Percentiles rank a stretch among this genome's conserved stretches.
Evolutionary conservation across 106 monocot genomes (phyloP).

Genomic region (Dendrobium officinale): DNA sequence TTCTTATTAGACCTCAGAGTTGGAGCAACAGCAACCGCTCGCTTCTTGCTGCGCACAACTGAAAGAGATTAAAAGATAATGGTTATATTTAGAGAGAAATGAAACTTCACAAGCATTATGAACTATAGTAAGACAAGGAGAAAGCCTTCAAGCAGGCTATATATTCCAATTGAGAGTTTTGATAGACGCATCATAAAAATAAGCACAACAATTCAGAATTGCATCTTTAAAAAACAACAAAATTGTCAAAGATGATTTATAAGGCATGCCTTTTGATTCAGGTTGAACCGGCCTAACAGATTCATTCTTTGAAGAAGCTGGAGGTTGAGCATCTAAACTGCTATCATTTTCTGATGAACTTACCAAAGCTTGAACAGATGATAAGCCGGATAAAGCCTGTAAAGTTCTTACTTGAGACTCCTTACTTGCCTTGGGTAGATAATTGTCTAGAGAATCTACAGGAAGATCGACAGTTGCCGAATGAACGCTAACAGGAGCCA

Average conservation of each 20-base stretch:
- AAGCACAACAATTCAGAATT: background rate
- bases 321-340: constrained; percentile 13
- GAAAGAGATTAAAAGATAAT: constrained; percentile 13
- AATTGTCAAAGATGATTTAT: background rate
- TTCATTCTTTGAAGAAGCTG: constrained; percentile 30
- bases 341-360: constrained; percentile 18
- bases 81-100: background rate
- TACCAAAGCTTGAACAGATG: constrained; percentile 10
- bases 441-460: constrained; percentile 12
- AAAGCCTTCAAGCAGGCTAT: background rate
- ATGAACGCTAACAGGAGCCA: constrained; percentile 9
- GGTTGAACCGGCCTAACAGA: too few species aligned
- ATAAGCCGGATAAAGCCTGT: constrained; percentile 6
- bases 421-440: constrained; percentile 12
- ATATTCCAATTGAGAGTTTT: background rate
- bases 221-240: background rate
- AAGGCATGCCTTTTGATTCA: constrained; percentile 38
- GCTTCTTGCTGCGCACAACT: constrained; percentile 75
- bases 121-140: background rate
- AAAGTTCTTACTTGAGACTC: constrained; percentile 5
- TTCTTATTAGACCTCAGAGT: constrained; percentile 82
- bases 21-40: constrained; percentile 41
- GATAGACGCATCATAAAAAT: background rate
- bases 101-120: background rate
- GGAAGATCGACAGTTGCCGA: constrained; percentile 9